phyloP scores from a whole-genome alignment of 352 stramenopile species.

The Phytophthora pisi region DNA sequence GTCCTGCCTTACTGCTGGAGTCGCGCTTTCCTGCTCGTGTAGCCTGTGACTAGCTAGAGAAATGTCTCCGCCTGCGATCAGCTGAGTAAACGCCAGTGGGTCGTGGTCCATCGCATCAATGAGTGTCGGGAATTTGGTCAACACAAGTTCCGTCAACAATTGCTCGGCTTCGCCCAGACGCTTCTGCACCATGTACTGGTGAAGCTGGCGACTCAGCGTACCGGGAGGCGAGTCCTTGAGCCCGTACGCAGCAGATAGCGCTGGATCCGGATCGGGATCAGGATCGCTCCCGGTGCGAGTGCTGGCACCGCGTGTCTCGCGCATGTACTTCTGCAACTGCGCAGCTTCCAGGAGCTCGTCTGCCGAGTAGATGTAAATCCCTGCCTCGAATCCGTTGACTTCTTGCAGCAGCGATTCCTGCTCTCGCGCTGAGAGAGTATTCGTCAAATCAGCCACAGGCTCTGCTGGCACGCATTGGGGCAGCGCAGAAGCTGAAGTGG shows the following conservation, averaged over 20 bases:
- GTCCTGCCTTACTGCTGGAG: conserved; percentile 20
- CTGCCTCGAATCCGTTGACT: conserved; percentile 62
- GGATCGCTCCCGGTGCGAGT: conserved; percentile 17
- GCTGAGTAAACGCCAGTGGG: conserved; percentile 68
- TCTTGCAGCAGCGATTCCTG: conserved; percentile 66
- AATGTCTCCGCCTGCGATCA: conserved; percentile 63
- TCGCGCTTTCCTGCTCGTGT: conserved; percentile 29
- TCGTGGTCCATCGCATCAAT: conserved; percentile 87
- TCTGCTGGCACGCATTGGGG: conserved; percentile 45
- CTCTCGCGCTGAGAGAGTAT: conserved; percentile 60
- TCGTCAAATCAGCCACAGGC: conserved; percentile 43
- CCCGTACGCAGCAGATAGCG: conserved; percentile 10
- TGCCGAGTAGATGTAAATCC: conserved; percentile 80
- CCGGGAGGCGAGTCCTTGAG: conserved; percentile 28
- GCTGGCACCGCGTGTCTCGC: conserved; percentile 25
- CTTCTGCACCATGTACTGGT: conserved; percentile 43
- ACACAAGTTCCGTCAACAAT: conserved; percentile 64
- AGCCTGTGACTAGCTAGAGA: conserved; percentile 24
- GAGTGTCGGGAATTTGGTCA: conserved; percentile 67
- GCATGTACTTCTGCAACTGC: conserved; percentile 61
- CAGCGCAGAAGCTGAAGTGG: conserved; percentile 30
- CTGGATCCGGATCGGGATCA: conserved; percentile 23
- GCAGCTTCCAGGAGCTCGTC: conserved; percentile 72
- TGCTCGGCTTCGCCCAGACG: conserved; percentile 59
- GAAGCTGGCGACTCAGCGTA: conserved; percentile 39